Evolutionary conservation across 2,329 filamentous ascomycete genomes (phyloP).

Genomic region (Claviceps capensis): DNA sequence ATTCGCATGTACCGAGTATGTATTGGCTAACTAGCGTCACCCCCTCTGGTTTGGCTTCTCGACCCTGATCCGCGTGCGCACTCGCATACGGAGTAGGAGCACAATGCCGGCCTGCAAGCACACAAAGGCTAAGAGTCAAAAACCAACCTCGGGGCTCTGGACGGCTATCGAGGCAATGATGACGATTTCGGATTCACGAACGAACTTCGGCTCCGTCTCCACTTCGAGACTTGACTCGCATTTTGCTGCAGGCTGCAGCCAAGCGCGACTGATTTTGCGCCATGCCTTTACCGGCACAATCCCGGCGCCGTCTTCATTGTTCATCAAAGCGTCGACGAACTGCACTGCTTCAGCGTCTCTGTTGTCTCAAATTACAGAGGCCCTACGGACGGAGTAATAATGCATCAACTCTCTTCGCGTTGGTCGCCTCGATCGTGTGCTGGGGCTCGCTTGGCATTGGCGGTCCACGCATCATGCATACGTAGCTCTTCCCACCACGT

Average conservation of each 20-base stretch:
- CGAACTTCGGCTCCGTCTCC: background rate
- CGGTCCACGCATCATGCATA: too few species aligned
- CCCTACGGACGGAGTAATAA: background rate
- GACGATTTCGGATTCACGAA: background rate
- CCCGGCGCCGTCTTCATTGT: slow-evolving; percentile 5
- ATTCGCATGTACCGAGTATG: too few species aligned
- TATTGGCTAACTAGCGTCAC: background rate
- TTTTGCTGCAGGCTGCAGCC: slow-evolving; percentile 1
- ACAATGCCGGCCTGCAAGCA: background rate
- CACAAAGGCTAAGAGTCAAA: slow-evolving; percentile 1
- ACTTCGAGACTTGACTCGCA: background rate
- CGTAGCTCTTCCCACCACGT: background rate
- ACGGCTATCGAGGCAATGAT: background rate
- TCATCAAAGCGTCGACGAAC: background rate
- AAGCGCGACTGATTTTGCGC: slow-evolving; percentile 5
- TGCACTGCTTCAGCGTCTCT: background rate
- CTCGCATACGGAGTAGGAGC: background rate
- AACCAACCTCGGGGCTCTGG: background rate
- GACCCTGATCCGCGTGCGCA: background rate
- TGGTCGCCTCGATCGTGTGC: slow-evolving; percentile 1
- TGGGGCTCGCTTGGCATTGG: background rate
- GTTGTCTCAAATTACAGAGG: background rate
- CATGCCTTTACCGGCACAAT: slow-evolving; percentile 4
- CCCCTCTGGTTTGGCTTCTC: background rate
- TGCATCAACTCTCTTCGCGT: slow-evolving; percentile 1